phyloP scores from a whole-genome alignment of 2,329 filamentous ascomycete species.

The Cadophora sp. region DNA sequence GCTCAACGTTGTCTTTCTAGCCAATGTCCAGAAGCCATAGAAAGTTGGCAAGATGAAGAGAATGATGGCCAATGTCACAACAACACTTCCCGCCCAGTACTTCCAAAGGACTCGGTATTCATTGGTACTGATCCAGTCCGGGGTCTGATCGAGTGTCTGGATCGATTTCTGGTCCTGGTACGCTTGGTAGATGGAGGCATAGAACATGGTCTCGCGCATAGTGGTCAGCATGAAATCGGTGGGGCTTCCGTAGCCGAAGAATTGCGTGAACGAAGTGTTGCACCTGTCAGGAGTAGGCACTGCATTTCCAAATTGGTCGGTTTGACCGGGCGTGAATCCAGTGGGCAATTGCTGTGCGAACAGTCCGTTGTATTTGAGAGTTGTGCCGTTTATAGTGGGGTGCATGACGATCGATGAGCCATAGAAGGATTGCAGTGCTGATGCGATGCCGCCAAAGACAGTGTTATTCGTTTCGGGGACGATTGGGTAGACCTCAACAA shows the following conservation, averaged over 20 bases:
- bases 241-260: constrained; percentile 10
- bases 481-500: background rate
- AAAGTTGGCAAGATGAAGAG: constrained; percentile 26
- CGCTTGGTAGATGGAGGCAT: constrained; percentile 17
- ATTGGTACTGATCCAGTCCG: background rate
- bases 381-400: constrained; percentile 6
- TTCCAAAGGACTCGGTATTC: constrained; percentile 21
- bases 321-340: background rate
- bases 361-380: background rate
- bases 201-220: constrained; percentile 18
- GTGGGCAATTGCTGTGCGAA: constrained; percentile 12
- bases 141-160: constrained; percentile 2
- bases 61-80: constrained; percentile 21
- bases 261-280: constrained; percentile 16
- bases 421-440: constrained; percentile 13
- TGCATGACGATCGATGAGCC: constrained; percentile 6
- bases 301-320: background rate
- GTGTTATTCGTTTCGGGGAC: constrained; percentile 13
- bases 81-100: constrained; percentile 19
- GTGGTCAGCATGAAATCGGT: constrained; percentile 11
- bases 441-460: constrained; percentile 10
- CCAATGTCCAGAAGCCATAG: constrained; percentile 26
- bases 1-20: constrained; percentile 24
- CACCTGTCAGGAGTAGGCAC: constrained; percentile 3
- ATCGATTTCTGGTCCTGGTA: background rate